Evolutionary conservation across 371 early-diverging fungal genomes (phyloP).

Genomic region (Apophysomyces variabilis): DNA sequence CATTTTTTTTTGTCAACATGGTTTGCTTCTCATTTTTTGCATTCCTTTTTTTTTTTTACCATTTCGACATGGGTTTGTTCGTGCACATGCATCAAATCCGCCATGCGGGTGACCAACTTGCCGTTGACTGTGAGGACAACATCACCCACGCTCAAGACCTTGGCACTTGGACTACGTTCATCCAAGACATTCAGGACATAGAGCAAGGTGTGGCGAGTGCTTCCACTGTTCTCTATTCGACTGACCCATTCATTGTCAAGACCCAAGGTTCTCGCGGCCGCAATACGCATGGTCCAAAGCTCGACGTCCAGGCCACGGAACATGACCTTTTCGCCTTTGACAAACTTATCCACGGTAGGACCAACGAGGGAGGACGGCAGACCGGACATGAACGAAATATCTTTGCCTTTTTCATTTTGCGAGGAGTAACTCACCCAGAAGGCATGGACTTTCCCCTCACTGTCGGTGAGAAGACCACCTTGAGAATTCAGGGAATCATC

Average conservation of each 20-base stretch:
- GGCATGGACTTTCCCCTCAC: slow-evolving; percentile 70
- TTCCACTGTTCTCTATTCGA: slow-evolving; percentile 69
- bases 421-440: slow-evolving; percentile 78
- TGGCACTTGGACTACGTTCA: slow-evolving; percentile 56
- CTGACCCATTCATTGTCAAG: slow-evolving; percentile 77
- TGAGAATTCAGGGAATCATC: slow-evolving; percentile 55
- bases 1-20: slow-evolving; percentile 12
- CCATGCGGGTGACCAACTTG: slow-evolving; percentile 68
- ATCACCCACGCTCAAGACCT: slow-evolving; percentile 79
- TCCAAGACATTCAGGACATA: slow-evolving; percentile 70
- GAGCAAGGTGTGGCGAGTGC: slow-evolving; percentile 66
- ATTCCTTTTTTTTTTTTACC: not conserved
- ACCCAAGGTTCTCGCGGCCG: slow-evolving; percentile 82
- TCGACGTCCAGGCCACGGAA: slow-evolving; percentile 72
- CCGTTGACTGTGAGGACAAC: slow-evolving; percentile 83
- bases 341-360: slow-evolving; percentile 42
- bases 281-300: slow-evolving; percentile 78
- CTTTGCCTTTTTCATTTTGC: slow-evolving; percentile 68
- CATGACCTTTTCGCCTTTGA: slow-evolving; percentile 45
- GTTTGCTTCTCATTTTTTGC: not conserved
- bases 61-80: slow-evolving; percentile 18
- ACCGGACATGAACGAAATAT: slow-evolving; percentile 69
- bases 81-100: slow-evolving; percentile 58
- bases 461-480: slow-evolving; percentile 75
- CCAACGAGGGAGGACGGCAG: slow-evolving; percentile 49